Base-by-base conservation (phyloP, 2,329 filamentous ascomycete genomes). In the Passalora sequoiae region DNA sequence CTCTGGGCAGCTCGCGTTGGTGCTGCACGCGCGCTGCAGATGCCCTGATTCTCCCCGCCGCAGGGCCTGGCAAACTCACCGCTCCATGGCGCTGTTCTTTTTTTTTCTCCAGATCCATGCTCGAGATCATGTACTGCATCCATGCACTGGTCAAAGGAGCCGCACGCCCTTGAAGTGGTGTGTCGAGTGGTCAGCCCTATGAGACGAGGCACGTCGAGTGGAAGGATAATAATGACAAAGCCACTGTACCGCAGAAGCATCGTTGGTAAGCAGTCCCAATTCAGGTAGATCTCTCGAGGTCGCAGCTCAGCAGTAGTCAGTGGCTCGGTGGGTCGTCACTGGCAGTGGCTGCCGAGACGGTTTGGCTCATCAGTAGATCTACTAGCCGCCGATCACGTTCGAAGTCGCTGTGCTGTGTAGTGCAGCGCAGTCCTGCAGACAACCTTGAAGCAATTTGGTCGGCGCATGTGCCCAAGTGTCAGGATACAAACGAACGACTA, bases 341-440 rank as follows among this genome's bases (percentile, higher is more conserved):
- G 24, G 6, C 24, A 6, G 15, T 20, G 33, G 33, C 20, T 36
- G 20, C 33, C n/a, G n/a, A n/a, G n/a, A n/a, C n/a, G n/a, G n/a
- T n/a, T n/a, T 36, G 17, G 24, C 24, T 27, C 24, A 6, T 7
- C 12, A 12, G 12, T 27, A 7, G 12, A 6, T 27, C 33, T 20
- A n/a, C n/a, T 35, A 35, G 31, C 31, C 15, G 33, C 15, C 33
- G 33, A 36, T 36, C 33, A 24, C 33, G 33, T 36, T 33, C 30
- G 30, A 15, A 33, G 17, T 33, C 2, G 16, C 16, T 6, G 30
- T 31, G 29, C 13, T 15, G 29, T 31, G 9, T 13, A 31, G 29
- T 31, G 29, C 4, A 16, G 5, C 13, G 29, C 29, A 31, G 29
- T 16, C 29, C 29, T 31, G 17, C 9, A 16, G 13, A 15, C 25